phyloP scores from a whole-genome alignment of 768 basidiomycete species.

The Russula abietina region DNA sequence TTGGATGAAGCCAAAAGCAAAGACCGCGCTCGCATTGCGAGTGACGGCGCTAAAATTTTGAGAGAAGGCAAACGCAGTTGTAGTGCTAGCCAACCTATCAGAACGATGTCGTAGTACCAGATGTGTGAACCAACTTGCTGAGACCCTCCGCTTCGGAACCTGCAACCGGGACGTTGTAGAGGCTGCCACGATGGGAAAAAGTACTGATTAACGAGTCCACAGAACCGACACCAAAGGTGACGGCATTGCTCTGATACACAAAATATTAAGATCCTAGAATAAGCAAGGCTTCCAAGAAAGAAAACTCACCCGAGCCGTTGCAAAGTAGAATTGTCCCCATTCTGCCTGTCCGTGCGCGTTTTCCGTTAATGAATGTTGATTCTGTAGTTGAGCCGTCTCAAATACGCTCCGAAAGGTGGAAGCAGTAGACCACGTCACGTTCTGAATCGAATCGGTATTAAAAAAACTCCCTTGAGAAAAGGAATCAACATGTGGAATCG shows the following conservation, averaged over 20 bases:
- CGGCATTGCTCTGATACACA: not conserved
- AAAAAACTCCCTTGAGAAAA: conserved; percentile 1
- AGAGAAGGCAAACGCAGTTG: conserved; percentile 9
- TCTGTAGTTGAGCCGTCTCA: not conserved
- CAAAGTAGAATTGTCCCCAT: conserved; percentile 17
- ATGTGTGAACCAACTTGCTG: conserved; percentile 6
- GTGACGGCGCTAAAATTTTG: conserved; percentile 3
- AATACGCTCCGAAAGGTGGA: conserved; percentile 11
- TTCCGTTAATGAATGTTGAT: conserved; percentile 5
- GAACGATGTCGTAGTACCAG: not conserved
- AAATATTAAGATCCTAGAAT: not conserved
- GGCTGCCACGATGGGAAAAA: conserved; percentile 2
- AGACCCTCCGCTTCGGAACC: not conserved
- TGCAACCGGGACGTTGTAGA: not conserved
- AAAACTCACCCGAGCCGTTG: conserved; percentile 9
- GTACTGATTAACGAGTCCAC: not conserved
- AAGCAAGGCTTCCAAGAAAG: not conserved
- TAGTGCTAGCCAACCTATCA: conserved; percentile 1
- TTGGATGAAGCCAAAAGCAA: conserved; percentile 18
- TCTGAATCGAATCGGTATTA: not conserved
- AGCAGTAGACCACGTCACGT: conserved; percentile 2
- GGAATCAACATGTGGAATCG: not conserved
- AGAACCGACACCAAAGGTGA: conserved; percentile 2
- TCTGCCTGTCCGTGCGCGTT: conserved; percentile 7
- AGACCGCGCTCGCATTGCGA: not conserved